Evolutionary conservation across 2,329 filamentous ascomycete genomes (phyloP).

Genomic region (Beauveria caledonica): DNA sequence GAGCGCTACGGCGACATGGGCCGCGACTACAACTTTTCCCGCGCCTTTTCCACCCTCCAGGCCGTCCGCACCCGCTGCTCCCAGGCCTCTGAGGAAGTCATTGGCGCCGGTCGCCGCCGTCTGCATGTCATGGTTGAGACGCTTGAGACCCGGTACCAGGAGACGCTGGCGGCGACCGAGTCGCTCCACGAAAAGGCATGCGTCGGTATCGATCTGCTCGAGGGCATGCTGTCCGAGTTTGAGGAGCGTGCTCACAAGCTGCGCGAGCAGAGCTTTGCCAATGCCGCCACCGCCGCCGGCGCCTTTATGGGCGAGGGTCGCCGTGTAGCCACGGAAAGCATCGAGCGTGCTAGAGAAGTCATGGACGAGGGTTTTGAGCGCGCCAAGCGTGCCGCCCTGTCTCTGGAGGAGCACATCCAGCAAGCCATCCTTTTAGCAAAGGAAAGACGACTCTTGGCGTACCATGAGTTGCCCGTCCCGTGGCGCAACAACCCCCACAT

Average conservation of each 20-base stretch:
- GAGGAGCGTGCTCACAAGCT: constrained; percentile 75
- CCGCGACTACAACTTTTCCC: constrained; percentile 74
- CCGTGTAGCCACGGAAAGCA: constrained; percentile 70
- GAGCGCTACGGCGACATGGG: constrained; percentile 80
- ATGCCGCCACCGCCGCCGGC: constrained; percentile 57
- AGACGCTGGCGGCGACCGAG: constrained; percentile 74
- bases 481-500: constrained; percentile 97
- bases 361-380: constrained; percentile 75
- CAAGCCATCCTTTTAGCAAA: constrained; percentile 66
- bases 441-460: constrained; percentile 75
- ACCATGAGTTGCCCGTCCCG: constrained; percentile 81
- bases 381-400: constrained; percentile 73
- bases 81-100: constrained; percentile 79
- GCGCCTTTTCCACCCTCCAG: constrained; percentile 78
- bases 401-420: constrained; percentile 77
- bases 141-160: constrained; percentile 78
- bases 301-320: constrained; percentile 70
- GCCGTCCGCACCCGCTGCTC: constrained; percentile 83
- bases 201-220: constrained; percentile 78
- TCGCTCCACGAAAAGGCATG: constrained; percentile 87
- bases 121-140: constrained; percentile 89
- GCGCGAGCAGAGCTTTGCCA: constrained; percentile 64
- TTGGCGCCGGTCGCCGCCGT: constrained; percentile 76
- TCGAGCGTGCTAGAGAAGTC: constrained; percentile 65
- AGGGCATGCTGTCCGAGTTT: constrained; percentile 76